Evolutionary conservation across 441 rosid genomes (phyloP), one percentile per base, ranked within the genome.

Genomic region (Populus tomentosa): DNA sequence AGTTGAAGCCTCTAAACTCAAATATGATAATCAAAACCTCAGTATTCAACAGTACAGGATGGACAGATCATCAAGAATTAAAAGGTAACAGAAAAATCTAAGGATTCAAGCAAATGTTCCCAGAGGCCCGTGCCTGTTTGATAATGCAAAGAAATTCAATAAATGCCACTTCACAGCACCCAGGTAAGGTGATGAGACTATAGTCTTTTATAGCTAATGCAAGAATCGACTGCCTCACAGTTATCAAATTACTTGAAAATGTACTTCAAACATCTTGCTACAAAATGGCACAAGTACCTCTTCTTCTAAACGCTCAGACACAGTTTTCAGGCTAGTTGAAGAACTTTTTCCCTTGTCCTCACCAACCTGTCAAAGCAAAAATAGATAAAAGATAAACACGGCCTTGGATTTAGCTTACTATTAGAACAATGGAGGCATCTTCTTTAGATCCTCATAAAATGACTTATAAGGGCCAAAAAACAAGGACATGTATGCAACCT

Each of bases 231-330:
- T 50, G 20, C 59, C 6, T 20, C 23, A 56, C 23, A 56, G n/a
- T 56, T 56, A 20, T 56, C n/a, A 56, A 56, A 20, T 56, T 46
- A 46, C 56, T 46, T 46, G 56, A 46, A 46, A 46, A 21, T 14
- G 53, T 11, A 73, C 10, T 36, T 70, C 70, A 63, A 35, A 67
- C 36, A 30, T 40, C 35, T 56, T 24, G 7, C n/a, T 70, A 2
- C 56, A 32, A 50, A 35, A 35, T 38, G 80, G 53, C 59, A 63
- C 66, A 64, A 78, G 65, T 85, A 96, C 99, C 98, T 92, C 95
- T 82, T 94, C 90, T 78, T 90, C 90, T 77, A 96, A 77, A 53
- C 94, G 98, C 81, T 94, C 93, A 4, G 93, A 86, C 59, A 89
- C 89, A 77, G 92, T 40, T 81, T 88, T 93, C 42, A 86, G 75